Evolutionary conservation across 1,284 basidiomycete genomes (phyloP).

Genomic region (Jaminaea rosea): DNA sequence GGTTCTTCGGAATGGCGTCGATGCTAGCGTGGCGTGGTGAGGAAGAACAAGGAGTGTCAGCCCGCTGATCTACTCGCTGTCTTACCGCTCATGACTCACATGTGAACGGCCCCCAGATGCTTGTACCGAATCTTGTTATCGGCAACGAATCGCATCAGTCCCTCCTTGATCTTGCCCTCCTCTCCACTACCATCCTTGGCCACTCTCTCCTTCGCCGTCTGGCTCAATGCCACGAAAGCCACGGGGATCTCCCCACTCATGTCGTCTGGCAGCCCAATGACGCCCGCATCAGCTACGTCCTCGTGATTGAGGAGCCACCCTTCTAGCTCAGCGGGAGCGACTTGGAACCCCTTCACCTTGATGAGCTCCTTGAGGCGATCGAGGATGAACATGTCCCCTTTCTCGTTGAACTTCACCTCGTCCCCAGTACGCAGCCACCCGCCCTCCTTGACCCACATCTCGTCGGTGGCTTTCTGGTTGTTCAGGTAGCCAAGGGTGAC

Average conservation of each 20-base stretch:
- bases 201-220: slow-evolving; percentile 51
- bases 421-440: slow-evolving; percentile 38
- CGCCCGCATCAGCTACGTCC: slow-evolving; percentile 62
- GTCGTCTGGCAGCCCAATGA: slow-evolving; percentile 67
- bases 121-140: slow-evolving; percentile 66
- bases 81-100: slow-evolving; percentile 16
- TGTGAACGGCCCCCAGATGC: slow-evolving; percentile 55
- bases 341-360: slow-evolving; percentile 29
- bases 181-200: slow-evolving; percentile 48
- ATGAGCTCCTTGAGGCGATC: slow-evolving; percentile 25
- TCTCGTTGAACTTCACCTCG: slow-evolving; percentile 18
- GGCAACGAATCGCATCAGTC: slow-evolving; percentile 56
- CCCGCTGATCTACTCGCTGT: background rate
- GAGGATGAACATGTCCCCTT: slow-evolving; percentile 27
- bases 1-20: slow-evolving; percentile 25
- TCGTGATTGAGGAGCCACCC: slow-evolving; percentile 64
- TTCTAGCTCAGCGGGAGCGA: slow-evolving; percentile 16
- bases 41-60: background rate
- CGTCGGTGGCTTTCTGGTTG: slow-evolving; percentile 33
- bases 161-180: slow-evolving; percentile 13
- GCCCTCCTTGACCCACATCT: slow-evolving; percentile 27
- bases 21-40: slow-evolving; percentile 2
- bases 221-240: slow-evolving; percentile 60
- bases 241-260: slow-evolving; percentile 68
- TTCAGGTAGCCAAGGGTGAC: slow-evolving; percentile 50